Evolutionary conservation across 441 rosid genomes (phyloP).

Genomic region (Breynia disticha): DNA sequence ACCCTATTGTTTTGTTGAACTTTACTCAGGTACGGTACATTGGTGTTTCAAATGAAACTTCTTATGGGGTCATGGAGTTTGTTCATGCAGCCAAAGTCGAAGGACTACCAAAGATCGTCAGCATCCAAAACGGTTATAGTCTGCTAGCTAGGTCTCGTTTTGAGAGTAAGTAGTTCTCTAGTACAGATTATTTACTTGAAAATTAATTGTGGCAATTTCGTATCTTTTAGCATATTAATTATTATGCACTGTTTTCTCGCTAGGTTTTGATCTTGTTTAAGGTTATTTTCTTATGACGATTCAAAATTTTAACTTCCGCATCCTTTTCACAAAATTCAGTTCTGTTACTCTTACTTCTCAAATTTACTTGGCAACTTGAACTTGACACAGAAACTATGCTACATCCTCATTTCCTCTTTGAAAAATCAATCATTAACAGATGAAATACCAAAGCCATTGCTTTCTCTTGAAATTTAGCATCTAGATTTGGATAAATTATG

Average conservation of each 20-base stretch:
- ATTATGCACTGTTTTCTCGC: too few species aligned
- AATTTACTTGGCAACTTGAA: background rate
- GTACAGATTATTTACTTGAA: too few species aligned
- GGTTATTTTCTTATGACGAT: background rate
- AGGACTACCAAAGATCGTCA: conserved; percentile 82
- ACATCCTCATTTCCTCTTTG: too few species aligned
- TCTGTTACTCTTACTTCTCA: too few species aligned
- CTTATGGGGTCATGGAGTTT: conserved; percentile 95
- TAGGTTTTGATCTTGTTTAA: background rate
- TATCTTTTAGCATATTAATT: too few species aligned
- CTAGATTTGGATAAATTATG: too few species aligned
- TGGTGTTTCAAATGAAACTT: conserved; percentile 87
- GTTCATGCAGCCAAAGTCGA: conserved; percentile 69
- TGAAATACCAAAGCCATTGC: too few species aligned
- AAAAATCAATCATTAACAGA: too few species aligned
- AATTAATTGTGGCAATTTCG: too few species aligned
- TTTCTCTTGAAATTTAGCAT: too few species aligned
- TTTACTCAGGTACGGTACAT: conserved; percentile 65
- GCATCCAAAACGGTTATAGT: conserved; percentile 86
- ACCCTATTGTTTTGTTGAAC: conserved; percentile 8
- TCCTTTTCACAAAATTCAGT: too few species aligned
- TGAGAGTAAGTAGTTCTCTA: conserved; percentile 38
- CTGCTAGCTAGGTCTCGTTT: conserved; percentile 53
- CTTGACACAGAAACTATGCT: too few species aligned
- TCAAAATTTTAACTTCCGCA: background rate